Percentiles rank a stretch among this genome's conserved stretches.
These are phyloP conservation scores for Apiospora malaysiana DNA, from an alignment of 2,329 filamentous ascomycete species.

Conservation along the genomic window DNA sequence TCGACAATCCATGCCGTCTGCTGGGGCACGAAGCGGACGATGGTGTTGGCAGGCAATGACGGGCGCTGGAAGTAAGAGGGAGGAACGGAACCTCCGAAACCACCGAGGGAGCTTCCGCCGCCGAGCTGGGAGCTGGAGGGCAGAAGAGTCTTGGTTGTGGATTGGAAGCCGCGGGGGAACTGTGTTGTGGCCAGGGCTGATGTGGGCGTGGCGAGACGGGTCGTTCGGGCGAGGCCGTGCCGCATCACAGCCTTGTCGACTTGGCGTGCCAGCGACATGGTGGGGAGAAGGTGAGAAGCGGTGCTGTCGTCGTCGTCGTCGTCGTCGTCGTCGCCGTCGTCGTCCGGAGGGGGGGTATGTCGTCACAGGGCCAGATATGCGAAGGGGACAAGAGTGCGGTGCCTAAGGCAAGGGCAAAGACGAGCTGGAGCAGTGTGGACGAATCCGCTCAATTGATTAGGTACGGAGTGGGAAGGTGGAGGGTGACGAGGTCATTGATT, in stretches of 20 bases:
- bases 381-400: not conserved
- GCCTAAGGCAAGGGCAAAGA: not conserved
- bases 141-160: constrained; percentile 19
- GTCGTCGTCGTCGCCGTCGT: no score
- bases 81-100: constrained; percentile 49
- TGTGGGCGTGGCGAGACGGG: not conserved
- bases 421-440: no score
- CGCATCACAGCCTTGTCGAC: constrained; percentile 26
- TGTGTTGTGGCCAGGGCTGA: constrained; percentile 12
- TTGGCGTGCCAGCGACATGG: constrained; percentile 27
- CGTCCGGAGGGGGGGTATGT: no score
- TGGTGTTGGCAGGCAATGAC: constrained; percentile 86
- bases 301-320: not conserved
- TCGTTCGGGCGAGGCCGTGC: constrained; percentile 19
- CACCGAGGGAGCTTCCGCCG: constrained; percentile 38
- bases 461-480: no score
- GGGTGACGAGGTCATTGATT: no score
- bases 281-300: not conserved
- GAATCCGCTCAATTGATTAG: no score
- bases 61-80: constrained; percentile 81
- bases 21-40: constrained; percentile 97
- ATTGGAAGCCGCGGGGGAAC: constrained; percentile 24
- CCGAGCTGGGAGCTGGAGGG: constrained; percentile 25
- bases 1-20: constrained; percentile 99
- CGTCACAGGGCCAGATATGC: not conserved